phyloP scores from a whole-genome alignment of 768 basidiomycete species.

The Lentinula edodes region DNA sequence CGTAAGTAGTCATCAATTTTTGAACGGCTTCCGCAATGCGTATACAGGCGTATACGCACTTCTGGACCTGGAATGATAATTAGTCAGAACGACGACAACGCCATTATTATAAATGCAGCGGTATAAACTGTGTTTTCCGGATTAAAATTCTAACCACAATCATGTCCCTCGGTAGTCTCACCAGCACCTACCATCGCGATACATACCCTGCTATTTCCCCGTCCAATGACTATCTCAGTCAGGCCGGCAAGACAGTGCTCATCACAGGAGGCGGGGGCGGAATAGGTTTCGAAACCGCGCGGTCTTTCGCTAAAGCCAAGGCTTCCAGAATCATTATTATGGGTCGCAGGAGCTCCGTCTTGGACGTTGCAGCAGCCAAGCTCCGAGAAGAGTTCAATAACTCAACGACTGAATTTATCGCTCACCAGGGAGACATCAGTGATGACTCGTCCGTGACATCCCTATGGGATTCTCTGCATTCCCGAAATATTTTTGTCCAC shows the following conservation, averaged over 20 bases:
- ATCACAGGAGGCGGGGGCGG: neutral
- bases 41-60: too few species aligned
- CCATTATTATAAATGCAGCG: too few species aligned
- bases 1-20: too few species aligned
- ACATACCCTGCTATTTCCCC: neutral
- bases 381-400: neutral
- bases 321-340: neutral
- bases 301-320: neutral
- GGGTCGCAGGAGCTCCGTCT: neutral
- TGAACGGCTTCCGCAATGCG: too few species aligned
- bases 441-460: neutral
- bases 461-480: neutral
- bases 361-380: neutral
- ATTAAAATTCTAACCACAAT: neutral
- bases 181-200: neutral
- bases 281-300: neutral
- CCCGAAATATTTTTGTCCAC: neutral
- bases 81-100: too few species aligned
- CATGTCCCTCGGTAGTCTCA: neutral
- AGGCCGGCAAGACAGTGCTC: neutral
- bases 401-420: neutral
- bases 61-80: too few species aligned
- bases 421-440: neutral
- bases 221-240: neutral
- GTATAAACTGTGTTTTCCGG: too few species aligned